Percentiles rank a stretch among this genome's conserved stretches.
Conservation (phyloP, 768 basidiomycete genomes). For the Kwoniella mangroviensis region DNA sequence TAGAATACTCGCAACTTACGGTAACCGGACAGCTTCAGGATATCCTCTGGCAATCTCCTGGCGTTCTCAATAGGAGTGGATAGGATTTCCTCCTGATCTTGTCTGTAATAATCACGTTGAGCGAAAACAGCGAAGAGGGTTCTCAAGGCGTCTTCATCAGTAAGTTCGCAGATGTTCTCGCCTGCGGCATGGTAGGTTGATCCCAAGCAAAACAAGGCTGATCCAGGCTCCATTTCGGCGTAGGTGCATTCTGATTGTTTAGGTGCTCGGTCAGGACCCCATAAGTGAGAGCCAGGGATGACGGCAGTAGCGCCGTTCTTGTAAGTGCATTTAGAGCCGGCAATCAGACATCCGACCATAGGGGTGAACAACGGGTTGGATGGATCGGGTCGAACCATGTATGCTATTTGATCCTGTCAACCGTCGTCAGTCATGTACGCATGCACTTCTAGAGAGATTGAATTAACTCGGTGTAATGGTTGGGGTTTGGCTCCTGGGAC, state of each 20-base stretch:
- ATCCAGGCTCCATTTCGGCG: constrained; percentile 33
- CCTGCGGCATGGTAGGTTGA: constrained; percentile 28
- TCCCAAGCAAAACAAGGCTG: constrained; percentile 24
- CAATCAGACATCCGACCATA: constrained; percentile 29
- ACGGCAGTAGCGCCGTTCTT: constrained; percentile 29
- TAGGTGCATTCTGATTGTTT: constrained; percentile 21
- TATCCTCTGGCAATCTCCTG: constrained; percentile 20
- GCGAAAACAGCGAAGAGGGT: constrained; percentile 29
- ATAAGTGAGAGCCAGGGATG: constrained; percentile 27
- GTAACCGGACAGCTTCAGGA: constrained; percentile 26
- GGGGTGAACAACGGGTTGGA: constrained; percentile 22
- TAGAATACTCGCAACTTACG: constrained; percentile 12
- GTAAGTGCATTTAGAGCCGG: constrained; percentile 25
- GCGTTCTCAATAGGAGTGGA: constrained; percentile 23
- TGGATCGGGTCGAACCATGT: constrained; percentile 24
- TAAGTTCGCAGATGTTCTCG: constrained; percentile 24
- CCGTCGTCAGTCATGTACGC: background rate
- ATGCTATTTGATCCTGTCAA: constrained; percentile 26
- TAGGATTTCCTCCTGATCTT: constrained; percentile 25
- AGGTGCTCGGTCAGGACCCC: constrained; percentile 23
- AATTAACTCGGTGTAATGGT: constrained; percentile 26
- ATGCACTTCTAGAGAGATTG: no score
- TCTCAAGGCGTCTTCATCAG: constrained; percentile 24
- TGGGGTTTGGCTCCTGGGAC: constrained; percentile 25
- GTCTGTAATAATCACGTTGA: constrained; percentile 24